These are phyloP conservation scores for Triticum timopheevii DNA, from an alignment of 176 grass and related monocot genomes.

Conservation along the genomic window DNA sequence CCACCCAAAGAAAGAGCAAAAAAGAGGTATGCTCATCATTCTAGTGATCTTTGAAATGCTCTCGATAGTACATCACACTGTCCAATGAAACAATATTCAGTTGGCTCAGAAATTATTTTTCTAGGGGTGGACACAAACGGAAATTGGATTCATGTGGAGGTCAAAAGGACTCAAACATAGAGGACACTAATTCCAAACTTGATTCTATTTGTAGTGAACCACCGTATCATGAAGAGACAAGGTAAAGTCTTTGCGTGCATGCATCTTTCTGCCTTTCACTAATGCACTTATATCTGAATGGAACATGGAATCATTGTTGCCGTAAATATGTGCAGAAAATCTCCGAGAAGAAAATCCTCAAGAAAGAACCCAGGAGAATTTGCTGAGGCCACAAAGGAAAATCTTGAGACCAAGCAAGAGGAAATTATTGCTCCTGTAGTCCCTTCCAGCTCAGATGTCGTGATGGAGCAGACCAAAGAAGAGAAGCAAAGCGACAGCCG, in stretches of 20 bases:
- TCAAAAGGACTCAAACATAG: constrained; percentile 1
- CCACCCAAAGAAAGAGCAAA: constrained; percentile 3
- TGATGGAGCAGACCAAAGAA: not conserved
- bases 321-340: constrained; percentile 32
- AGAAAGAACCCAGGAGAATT: constrained; percentile 15
- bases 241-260: constrained; percentile 23
- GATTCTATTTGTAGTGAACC: not conserved
- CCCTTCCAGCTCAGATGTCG: not conserved
- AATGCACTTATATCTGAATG: constrained; percentile 8
- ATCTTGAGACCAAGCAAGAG: not conserved
- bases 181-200: not conserved
- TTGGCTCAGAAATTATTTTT: constrained; percentile 31
- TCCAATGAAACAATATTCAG: constrained; percentile 11
- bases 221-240: constrained; percentile 12
- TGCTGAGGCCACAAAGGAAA: not conserved
- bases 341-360: constrained; percentile 12
- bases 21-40: constrained; percentile 31
- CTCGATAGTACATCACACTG: constrained; percentile 3
- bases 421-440: constrained; percentile 23
- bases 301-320: not conserved
- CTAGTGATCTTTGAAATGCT: constrained; percentile 23
- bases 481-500: not conserved
- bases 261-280: not conserved
- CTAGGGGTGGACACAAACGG: constrained; percentile 19
- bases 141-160: constrained; percentile 25